Evolutionary conservation across 2,329 filamentous ascomycete species (phyloP), one percentile per base, ranked within the genome.

Genomic region (Alternaria conjuncta): DNA sequence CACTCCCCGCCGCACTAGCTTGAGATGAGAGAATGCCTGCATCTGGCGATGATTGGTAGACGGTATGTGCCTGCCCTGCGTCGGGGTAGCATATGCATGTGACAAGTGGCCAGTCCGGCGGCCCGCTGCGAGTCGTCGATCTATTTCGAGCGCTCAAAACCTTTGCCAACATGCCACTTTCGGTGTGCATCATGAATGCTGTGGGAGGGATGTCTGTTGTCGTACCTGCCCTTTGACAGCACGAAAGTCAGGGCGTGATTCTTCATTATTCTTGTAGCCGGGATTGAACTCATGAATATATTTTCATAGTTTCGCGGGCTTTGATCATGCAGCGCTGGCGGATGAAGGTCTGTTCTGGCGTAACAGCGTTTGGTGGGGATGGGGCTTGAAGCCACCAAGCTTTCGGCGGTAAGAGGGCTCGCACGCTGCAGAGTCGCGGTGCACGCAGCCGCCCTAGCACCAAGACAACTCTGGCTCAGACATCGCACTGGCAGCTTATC

Each of bases 61-160:
- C 21, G 61, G 49, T 23, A 61, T 75, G 74, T 75, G 71, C 72
- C 72, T 68, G 67, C 63, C 61, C 68, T 71, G 68, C 69, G 70
- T 73, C 68, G 63, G 73, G 61, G 67, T 71, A 70, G 65, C 63
- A 64, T 41, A 72, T 74, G 75, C 72, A 69, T 66, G 74, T 79
- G 76, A 78, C 66, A 61, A 73, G 65, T 64, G 57, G 66, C 57
- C 66, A 67, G 60, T 30, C 61, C 30, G 51, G 72, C 75, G 76
- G 75, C 60, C 74, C 73, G 75, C 65, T 64, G 74, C 76, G 68
- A 70, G 68, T 73, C 57, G 66, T 60, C 64, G 55, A 70, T 75
- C 76, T 79, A 79, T 79, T 79, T 77, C 66, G 67, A 73, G 77
- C 60, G 57, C 54, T 28, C 30, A 61, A 60, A 60, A 49, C 47